Evolutionary conservation across 108 stramenopile genomes (phyloP), one percentile per base, ranked within the genome.

Genomic region (Cyclotella kingstonii): DNA sequence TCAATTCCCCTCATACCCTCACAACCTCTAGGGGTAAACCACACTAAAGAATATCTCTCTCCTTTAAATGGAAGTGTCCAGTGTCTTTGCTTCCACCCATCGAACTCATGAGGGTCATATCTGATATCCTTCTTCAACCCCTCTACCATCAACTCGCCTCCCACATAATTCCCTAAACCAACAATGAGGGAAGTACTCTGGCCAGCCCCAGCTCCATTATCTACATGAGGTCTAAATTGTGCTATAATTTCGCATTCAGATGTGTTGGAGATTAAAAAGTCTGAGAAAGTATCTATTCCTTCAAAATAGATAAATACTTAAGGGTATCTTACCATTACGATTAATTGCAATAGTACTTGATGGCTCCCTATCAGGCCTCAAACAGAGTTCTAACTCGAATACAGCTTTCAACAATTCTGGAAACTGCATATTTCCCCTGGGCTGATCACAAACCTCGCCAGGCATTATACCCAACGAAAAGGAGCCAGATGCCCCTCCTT

Each of bases 301-400:
- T n/a, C n/a, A n/a, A n/a, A n/a, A n/a, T n/a, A n/a, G n/a, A n/a
- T n/a, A n/a, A n/a, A n/a, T n/a, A n/a, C n/a, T n/a, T n/a, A 80
- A 26, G 76, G 75, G n/a, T 27, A 17, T 46, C 61, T 62, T 21
- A 59, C 83, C 97, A 77, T 96, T 95, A n/a, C 97, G 60, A 70
- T 98, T 98, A 36, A 98, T 87, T 44, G 97, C 97, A 74, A 96
- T 96, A 18, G 95, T 96, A 25, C 84, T 85, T 53, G 89, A 91
- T n/a, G 93, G 93, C 33, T 80, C 79, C 28, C 96, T 67, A 27
- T 89, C 61, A 8, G 95, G 93, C 33, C 65, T 69, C 8, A 98
- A 44, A 18, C 73, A 81, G 18, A 54, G 52, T 57, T 92, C 89
- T 33, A 96, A 66, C 42, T 71, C 81, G 63, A 94, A 95, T 12